Evolutionary conservation across 768 basidiomycete genomes (phyloP).

Genomic region (Sistotremastrum niveocremeum): DNA sequence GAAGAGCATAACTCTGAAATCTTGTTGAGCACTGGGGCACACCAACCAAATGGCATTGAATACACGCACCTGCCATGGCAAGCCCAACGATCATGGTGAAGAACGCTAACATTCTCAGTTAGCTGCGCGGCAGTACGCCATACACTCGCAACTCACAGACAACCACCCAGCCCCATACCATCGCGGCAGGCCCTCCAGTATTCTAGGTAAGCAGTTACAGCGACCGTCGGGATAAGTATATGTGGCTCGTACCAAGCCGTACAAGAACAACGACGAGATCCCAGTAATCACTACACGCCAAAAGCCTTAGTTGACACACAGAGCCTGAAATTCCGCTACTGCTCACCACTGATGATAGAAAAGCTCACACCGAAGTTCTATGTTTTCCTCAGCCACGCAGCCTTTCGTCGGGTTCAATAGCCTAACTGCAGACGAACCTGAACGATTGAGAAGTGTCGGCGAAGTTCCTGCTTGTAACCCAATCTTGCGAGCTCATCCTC

Average conservation of each 20-base stretch:
- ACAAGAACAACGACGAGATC: constrained; percentile 53
- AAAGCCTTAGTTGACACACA: not conserved
- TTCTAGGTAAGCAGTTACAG: constrained; percentile 26
- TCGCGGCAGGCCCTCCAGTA: constrained; percentile 63
- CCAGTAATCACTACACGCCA: constrained; percentile 39
- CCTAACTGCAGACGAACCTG: not conserved
- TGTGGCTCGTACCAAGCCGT: constrained; percentile 40
- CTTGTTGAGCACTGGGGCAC: not conserved
- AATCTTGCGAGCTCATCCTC: constrained; percentile 53
- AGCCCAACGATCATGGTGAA: constrained; percentile 63
- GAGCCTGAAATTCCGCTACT: constrained; percentile 3
- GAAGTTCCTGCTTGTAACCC: constrained; percentile 62
- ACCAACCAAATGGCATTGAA: no score
- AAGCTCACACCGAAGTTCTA: constrained; percentile 51
- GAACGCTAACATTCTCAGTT: constrained; percentile 26
- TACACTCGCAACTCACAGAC: constrained; percentile 30
- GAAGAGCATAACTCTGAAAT: not conserved
- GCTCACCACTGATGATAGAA: constrained; percentile 43
- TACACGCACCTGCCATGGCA: constrained; percentile 51
- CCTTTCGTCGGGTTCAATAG: not conserved
- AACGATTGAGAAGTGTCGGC: constrained; percentile 22
- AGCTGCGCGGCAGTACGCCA: not conserved
- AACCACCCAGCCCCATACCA: constrained; percentile 65
- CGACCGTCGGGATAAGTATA: not conserved
- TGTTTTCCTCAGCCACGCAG: constrained; percentile 3